These are phyloP conservation scores for Avena eriantha DNA, from an alignment of 176 grass and related monocot genomes.

Conservation along the genomic window DNA sequence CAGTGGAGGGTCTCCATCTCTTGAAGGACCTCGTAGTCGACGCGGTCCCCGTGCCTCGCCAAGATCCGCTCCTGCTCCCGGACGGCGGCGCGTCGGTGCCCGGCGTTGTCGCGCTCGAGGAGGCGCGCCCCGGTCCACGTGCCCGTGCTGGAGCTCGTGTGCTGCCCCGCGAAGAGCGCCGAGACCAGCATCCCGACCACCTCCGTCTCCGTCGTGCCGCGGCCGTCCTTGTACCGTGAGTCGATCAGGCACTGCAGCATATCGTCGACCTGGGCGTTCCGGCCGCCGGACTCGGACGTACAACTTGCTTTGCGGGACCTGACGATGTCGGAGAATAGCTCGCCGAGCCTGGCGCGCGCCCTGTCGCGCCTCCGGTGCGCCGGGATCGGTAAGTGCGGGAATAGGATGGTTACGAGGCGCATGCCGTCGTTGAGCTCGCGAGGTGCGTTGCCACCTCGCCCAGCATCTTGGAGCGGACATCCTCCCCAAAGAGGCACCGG, in stretches of 20 bases:
- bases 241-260: slow-evolving; percentile 68
- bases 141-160: slow-evolving; percentile 49
- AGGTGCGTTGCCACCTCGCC: slow-evolving; percentile 54
- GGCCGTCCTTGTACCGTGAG: slow-evolving; percentile 60
- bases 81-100: slow-evolving; percentile 38
- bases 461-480: slow-evolving; percentile 56
- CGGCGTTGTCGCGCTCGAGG: slow-evolving; percentile 19
- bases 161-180: slow-evolving; percentile 57
- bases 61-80: slow-evolving; percentile 56
- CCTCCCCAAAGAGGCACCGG: slow-evolving; percentile 60
- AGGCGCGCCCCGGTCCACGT: slow-evolving; percentile 61
- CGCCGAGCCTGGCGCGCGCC: slow-evolving; percentile 51
- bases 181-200: slow-evolving; percentile 51
- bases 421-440: slow-evolving; percentile 59
- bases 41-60: slow-evolving; percentile 22
- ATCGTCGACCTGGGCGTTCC: slow-evolving; percentile 17
- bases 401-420: slow-evolving; percentile 48
- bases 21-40: slow-evolving; percentile 46
- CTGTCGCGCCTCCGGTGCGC: slow-evolving; percentile 55
- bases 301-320: slow-evolving; percentile 36
- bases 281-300: not conserved
- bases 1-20: slow-evolving; percentile 59
- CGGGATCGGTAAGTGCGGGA: slow-evolving; percentile 61
- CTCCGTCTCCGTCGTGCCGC: slow-evolving; percentile 51
- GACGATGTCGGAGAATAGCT: slow-evolving; percentile 66